Evolutionary conservation across 169 alveolate species (phyloP).

Genomic region (Cryptosporidium ryanae): DNA sequence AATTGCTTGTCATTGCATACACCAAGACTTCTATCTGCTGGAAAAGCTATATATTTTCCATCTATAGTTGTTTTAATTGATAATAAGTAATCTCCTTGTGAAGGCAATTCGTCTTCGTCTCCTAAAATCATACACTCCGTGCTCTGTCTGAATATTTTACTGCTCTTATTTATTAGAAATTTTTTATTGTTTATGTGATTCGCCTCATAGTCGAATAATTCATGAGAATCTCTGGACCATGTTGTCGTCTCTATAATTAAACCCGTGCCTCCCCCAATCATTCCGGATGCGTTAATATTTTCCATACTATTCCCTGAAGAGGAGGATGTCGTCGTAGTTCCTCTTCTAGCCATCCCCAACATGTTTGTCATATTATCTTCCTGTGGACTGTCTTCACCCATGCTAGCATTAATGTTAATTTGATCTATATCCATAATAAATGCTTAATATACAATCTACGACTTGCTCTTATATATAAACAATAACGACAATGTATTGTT

Average conservation of each 20-base stretch:
- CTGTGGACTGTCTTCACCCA: conserved; percentile 11
- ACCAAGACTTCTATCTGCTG: conserved; percentile 73
- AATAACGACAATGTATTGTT: no score
- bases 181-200: conserved; percentile 83
- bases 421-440: background rate
- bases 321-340: conserved; percentile 55
- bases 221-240: conserved; percentile 95
- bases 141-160: conserved; percentile 60
- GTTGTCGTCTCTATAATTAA: conserved; percentile 85
- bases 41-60: conserved; percentile 72
- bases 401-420: background rate
- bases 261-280: conserved; percentile 5
- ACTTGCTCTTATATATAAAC: no score
- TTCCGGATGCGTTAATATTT: conserved; percentile 8
- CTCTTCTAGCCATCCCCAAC: conserved; percentile 35
- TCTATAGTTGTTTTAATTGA: conserved; percentile 62
- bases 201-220: conserved; percentile 94
- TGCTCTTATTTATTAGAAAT: conserved; percentile 76
- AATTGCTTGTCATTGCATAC: conserved; percentile 59
- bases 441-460: no score
- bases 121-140: conserved; percentile 67
- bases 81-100: conserved; percentile 60
- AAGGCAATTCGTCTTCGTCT: conserved; percentile 65
- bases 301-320: conserved; percentile 71
- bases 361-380: background rate